These are phyloP conservation scores for Amaranthus cruentus DNA, from an alignment of 148 eudicot genomes.

Conservation along the genomic window DNA sequence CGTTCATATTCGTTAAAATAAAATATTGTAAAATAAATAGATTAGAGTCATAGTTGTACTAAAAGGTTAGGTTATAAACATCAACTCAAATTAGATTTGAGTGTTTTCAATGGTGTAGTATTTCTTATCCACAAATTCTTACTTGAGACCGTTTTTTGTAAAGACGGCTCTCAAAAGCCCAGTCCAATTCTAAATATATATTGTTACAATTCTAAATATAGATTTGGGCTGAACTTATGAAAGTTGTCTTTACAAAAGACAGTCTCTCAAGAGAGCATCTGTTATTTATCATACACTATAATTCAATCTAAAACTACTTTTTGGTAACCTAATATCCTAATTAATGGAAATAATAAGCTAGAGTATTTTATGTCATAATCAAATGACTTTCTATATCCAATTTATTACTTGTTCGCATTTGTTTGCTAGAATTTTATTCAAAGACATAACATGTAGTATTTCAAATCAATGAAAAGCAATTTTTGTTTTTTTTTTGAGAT, in stretches of 20 bases:
- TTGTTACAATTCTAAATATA: too few species aligned
- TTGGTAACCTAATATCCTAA: constrained; percentile 32
- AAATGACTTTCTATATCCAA: constrained; percentile 10
- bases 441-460: too few species aligned
- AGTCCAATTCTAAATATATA: too few species aligned
- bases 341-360: not conserved
- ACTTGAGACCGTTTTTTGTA: too few species aligned
- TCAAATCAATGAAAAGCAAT: too few species aligned
- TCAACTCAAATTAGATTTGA: constrained; percentile 7
- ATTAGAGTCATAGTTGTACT: constrained; percentile 6
- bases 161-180: too few species aligned
- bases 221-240: too few species aligned
- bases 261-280: too few species aligned
- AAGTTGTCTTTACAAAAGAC: too few species aligned
- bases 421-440: not conserved
- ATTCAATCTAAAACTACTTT: constrained; percentile 19
- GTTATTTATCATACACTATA: constrained; percentile 13
- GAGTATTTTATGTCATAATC: not conserved
- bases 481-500: too few species aligned
- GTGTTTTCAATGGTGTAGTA: constrained; percentile 7
- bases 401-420: not conserved
- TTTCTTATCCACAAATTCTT: too few species aligned
- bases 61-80: constrained; percentile 8
- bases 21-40: constrained; percentile 1
- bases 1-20: too few species aligned